Evolutionary conservation across 225 moss, liverwort and hornwort genomes (phyloP).

Genomic region (Sphagnum tenellum): DNA sequence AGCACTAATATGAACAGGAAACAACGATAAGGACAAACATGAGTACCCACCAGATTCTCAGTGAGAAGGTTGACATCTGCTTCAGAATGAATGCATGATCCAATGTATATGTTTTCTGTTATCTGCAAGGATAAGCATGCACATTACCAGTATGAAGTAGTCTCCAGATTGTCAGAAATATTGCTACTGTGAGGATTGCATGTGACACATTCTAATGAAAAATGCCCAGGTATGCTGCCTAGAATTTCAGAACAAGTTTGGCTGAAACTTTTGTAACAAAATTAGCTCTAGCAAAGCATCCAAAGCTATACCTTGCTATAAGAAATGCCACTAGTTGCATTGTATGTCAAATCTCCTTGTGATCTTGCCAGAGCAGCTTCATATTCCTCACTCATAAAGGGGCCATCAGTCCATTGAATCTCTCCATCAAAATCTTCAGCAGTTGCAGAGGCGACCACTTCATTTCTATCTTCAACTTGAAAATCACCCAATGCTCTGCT

Average conservation of each 20-base stretch:
- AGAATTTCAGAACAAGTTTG: too few relatives aligned
- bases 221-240: too few relatives aligned
- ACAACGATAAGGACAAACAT: not conserved
- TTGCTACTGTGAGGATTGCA: too few relatives aligned
- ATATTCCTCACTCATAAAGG: constrained; percentile 59
- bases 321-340: constrained; percentile 50
- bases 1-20: too few relatives aligned
- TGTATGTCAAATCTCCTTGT: constrained; percentile 62
- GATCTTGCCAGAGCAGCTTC: constrained; percentile 62
- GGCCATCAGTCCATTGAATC: constrained; percentile 65
- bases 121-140: constrained; percentile 27
- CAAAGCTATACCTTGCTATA: constrained; percentile 50
- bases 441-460: constrained; percentile 50
- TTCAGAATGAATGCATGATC: constrained; percentile 81
- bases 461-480: constrained; percentile 38
- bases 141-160: not conserved
- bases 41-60: constrained; percentile 43
- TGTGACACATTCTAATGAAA: too few relatives aligned
- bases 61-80: constrained; percentile 46
- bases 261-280: too few relatives aligned
- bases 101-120: constrained; percentile 76
- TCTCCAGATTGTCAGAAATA: not conserved
- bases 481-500: constrained; percentile 30
- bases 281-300: too few relatives aligned
- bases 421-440: constrained; percentile 43